Evolutionary conservation across 768 basidiomycete species (phyloP).

Genomic region (Fomitopsis pulvina): DNA sequence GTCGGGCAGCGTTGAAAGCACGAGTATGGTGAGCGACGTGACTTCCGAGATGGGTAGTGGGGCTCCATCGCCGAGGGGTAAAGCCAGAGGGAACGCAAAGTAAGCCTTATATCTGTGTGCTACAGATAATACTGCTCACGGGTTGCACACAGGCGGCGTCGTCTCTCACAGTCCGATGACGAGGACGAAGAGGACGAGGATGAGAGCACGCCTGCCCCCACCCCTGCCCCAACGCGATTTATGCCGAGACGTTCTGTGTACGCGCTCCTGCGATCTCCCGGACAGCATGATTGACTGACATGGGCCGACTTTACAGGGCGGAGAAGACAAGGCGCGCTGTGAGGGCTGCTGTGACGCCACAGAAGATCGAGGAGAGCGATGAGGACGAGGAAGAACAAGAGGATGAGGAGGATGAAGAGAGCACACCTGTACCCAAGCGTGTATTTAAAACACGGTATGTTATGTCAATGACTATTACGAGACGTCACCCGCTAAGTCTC

Average conservation of each 20-base stretch:
- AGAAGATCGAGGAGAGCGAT: slow-evolving; percentile 26
- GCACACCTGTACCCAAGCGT: slow-evolving; percentile 28
- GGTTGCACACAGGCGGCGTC: slow-evolving; percentile 37
- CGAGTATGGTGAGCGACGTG: slow-evolving; percentile 30
- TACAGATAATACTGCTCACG: not conserved
- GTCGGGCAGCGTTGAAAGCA: slow-evolving; percentile 52
- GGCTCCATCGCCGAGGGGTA: slow-evolving; percentile 10
- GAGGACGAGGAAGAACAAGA: slow-evolving; percentile 28
- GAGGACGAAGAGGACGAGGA: slow-evolving; percentile 35
- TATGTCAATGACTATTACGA: not conserved
- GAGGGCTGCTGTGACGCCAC: slow-evolving; percentile 15
- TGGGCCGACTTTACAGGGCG: slow-evolving; percentile 21
- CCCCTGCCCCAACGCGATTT: slow-evolving; percentile 38
- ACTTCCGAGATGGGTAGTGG: slow-evolving; percentile 16
- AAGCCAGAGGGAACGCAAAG: slow-evolving; percentile 22
- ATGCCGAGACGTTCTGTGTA: slow-evolving; percentile 58
- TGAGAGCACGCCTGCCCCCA: slow-evolving; percentile 27
- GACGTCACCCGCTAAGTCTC: slow-evolving; percentile 14
- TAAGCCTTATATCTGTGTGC: slow-evolving; percentile 34
- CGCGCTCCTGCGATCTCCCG: slow-evolving; percentile 16
- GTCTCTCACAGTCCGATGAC: slow-evolving; percentile 48
- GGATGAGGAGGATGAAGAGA: slow-evolving; percentile 33
- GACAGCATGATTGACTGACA: not conserved
- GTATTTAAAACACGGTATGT: not conserved
- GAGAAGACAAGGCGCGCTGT: slow-evolving; percentile 24